Percentiles rank a stretch among this genome's conserved stretches.
Evolutionary conservation across 805 yeast species (phyloP).

Genomic region (Jamesozyma piceae): DNA sequence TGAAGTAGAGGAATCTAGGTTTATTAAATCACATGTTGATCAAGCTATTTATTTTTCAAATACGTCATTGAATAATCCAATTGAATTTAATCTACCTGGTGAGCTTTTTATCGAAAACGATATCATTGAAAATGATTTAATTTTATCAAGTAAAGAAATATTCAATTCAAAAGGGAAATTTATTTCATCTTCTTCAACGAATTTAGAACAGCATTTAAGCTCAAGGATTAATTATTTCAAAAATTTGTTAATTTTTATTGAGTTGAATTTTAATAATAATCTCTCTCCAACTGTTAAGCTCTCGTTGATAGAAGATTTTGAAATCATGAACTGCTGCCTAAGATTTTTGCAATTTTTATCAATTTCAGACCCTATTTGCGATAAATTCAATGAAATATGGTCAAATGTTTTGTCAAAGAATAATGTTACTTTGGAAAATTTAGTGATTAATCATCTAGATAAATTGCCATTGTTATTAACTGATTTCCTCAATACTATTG

Average conservation of each 20-base stretch:
- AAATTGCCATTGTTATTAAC: constrained; percentile 21
- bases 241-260: constrained; percentile 38
- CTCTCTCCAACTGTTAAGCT: constrained; percentile 34
- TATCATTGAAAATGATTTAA: constrained; percentile 45
- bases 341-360: constrained; percentile 32
- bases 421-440: constrained; percentile 11
- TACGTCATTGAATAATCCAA: constrained; percentile 34
- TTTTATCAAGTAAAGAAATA: constrained; percentile 45
- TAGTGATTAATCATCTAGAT: constrained; percentile 22
- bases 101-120: constrained; percentile 37
- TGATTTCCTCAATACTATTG: constrained; percentile 17
- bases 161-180: constrained; percentile 46
- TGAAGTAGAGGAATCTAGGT: constrained; percentile 20
- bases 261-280: constrained; percentile 36
- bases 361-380: constrained; percentile 2
- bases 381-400: constrained; percentile 7
- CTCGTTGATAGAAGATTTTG: constrained; percentile 32
- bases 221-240: constrained; percentile 39
- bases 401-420: constrained; percentile 5
- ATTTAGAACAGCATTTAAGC: constrained; percentile 42
- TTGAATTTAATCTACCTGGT: constrained; percentile 39
- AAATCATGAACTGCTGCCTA: constrained; percentile 41
- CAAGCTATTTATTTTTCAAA: constrained; percentile 68
- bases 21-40: constrained; percentile 65
- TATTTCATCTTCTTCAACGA: constrained; percentile 44